phyloP scores from a whole-genome alignment of 306 rosid species.

The Medicago truncatula region MtrunA17r5.0-ANR NC_053049.1:43078001-43078500 shows the following conservation, averaged over 20 bases:
- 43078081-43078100: constrained; percentile 16
- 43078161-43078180: constrained; percentile 80
- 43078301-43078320: constrained; percentile 34
- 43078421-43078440: constrained; percentile 10
- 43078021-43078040: constrained; percentile 31
- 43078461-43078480: constrained; percentile 37
- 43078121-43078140: constrained; percentile 4
- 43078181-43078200: constrained; percentile 65
- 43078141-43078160: constrained; percentile 39
- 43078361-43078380: background rate
- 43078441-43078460: constrained; percentile 9
- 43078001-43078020: constrained; percentile 24
- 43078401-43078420: constrained; percentile 22
- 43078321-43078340: constrained; percentile 20
- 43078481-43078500: constrained; percentile 14
- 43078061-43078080: constrained; percentile 28
- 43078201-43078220: constrained; percentile 66
- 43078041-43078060: constrained; percentile 8
- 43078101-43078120: constrained; percentile 31
- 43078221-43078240: constrained; percentile 58
- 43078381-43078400: constrained; percentile 16
- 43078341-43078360: constrained; percentile 24
- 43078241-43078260: constrained; percentile 53
- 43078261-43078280: constrained; percentile 64
- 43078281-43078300: constrained; percentile 59